A percentile compares a stretch with the other conserved stretches of the same genome.
Conservation (phyloP, 23 red algal species). For the Gracilariopsis chorda region DNA sequence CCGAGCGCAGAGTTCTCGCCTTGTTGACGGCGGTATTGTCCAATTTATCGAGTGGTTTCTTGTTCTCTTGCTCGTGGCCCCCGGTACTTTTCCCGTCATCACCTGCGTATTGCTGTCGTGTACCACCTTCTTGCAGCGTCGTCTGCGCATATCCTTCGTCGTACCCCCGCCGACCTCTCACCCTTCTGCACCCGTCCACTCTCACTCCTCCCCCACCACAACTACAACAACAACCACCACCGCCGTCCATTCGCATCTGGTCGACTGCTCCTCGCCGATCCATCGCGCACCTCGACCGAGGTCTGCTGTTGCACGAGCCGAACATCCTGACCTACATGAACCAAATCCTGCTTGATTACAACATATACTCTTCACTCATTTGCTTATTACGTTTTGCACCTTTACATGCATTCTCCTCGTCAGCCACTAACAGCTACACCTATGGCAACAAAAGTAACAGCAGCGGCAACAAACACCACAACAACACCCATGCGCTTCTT, state of each 20-base stretch:
- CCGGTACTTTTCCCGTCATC: constrained; percentile 61
- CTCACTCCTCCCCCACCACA: background rate
- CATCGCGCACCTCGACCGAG: background rate
- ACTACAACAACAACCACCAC: too few species aligned
- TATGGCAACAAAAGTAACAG: too few species aligned
- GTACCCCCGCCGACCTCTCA: background rate
- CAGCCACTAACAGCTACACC: too few species aligned
- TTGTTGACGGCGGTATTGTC: constrained; percentile 36
- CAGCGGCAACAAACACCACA: too few species aligned
- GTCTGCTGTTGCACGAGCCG: background rate
- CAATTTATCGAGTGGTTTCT: constrained; percentile 60
- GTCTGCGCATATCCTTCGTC: background rate
- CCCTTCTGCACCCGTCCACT: too few species aligned
- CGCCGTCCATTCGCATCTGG: too few species aligned
- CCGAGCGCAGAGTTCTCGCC: constrained; percentile 3
- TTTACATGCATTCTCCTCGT: too few species aligned
- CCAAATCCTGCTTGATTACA: background rate
- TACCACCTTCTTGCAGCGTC: constrained; percentile 34
- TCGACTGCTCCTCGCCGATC: background rate
- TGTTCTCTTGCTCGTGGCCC: constrained; percentile 50
- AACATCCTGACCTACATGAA: background rate
- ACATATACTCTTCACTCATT: too few species aligned
- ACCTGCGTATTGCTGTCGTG: constrained; percentile 41
- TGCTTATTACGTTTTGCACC: too few species aligned
- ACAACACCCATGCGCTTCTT: too few species aligned